phyloP scores from a whole-genome alignment of 768 basidiomycete species.

The Rhodotorula toruloides region DNA sequence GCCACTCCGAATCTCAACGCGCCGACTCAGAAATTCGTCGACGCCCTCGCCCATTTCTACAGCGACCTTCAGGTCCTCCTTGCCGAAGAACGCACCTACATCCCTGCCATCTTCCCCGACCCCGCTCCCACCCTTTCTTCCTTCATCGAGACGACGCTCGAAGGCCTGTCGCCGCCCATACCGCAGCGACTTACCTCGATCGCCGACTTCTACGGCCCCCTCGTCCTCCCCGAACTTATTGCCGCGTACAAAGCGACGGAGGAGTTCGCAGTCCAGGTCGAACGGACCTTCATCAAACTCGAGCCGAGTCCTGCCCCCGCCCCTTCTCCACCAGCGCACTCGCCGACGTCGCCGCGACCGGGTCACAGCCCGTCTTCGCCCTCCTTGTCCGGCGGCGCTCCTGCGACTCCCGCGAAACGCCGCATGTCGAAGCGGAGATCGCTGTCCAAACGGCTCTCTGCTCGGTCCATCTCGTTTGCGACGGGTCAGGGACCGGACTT shows the following conservation, averaged over 20 bases:
- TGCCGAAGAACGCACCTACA: slow-evolving; percentile 48
- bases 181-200: slow-evolving; percentile 69
- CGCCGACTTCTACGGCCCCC: slow-evolving; percentile 60
- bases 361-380: neutral
- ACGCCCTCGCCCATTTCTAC: slow-evolving; percentile 69
- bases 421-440: slow-evolving; percentile 45
- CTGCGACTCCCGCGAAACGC: slow-evolving; percentile 32
- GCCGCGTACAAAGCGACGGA: slow-evolving; percentile 67
- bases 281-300: slow-evolving; percentile 69
- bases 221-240: slow-evolving; percentile 66
- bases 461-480: slow-evolving; percentile 37
- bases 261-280: slow-evolving; percentile 68
- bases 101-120: slow-evolving; percentile 83
- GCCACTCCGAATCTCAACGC: slow-evolving; percentile 42
- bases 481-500: slow-evolving; percentile 17
- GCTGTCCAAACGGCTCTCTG: slow-evolving; percentile 42
- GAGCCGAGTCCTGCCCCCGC: slow-evolving; percentile 2
- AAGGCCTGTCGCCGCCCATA: slow-evolving; percentile 72
- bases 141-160: slow-evolving; percentile 75
- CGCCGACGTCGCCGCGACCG: slow-evolving; percentile 5
- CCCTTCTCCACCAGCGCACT: neutral
- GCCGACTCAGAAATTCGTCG: slow-evolving; percentile 51
- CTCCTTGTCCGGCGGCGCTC: slow-evolving; percentile 10
- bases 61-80: slow-evolving; percentile 62
- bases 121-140: slow-evolving; percentile 68